Evolutionary conservation across 768 basidiomycete genomes (phyloP).

Genomic region (Myochromella boudieri): DNA sequence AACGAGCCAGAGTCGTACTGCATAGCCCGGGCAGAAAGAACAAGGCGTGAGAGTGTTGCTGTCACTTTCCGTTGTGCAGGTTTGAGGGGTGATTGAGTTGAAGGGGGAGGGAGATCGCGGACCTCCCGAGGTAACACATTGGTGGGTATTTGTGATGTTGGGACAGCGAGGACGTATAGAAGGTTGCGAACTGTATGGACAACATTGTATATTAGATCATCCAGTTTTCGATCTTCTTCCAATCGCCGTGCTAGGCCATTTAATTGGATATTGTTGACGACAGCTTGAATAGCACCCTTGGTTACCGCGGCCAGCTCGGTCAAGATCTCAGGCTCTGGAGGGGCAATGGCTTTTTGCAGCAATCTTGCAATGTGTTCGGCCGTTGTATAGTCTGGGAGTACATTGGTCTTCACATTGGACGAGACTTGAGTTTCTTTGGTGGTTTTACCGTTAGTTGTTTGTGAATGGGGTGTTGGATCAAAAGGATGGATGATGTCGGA

Average conservation of each 20-base stretch:
- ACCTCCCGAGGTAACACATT: slow-evolving; percentile 50
- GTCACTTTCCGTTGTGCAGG: slow-evolving; percentile 84
- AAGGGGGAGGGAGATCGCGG: slow-evolving; percentile 43
- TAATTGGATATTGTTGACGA: slow-evolving; percentile 59
- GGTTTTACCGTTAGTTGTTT: slow-evolving; percentile 27
- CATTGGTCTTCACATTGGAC: slow-evolving; percentile 18
- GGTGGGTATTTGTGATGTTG: slow-evolving; percentile 59
- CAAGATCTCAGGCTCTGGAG: slow-evolving; percentile 57
- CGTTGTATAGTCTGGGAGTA: slow-evolving; percentile 53
- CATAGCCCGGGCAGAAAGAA: slow-evolving; percentile 88
- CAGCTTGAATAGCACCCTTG: slow-evolving; percentile 58
- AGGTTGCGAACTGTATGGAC: slow-evolving; percentile 78
- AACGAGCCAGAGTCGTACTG: slow-evolving; percentile 74
- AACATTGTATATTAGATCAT: slow-evolving; percentile 58
- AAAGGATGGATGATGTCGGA: slow-evolving; percentile 68
- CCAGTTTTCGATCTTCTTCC: slow-evolving; percentile 60
- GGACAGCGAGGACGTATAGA: slow-evolving; percentile 64
- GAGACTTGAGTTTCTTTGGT: slow-evolving; percentile 13
- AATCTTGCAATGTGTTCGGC: slow-evolving; percentile 68
- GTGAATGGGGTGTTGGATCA: slow-evolving; percentile 29
- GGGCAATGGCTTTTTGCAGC: slow-evolving; percentile 58
- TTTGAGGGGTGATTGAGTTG: slow-evolving; percentile 64
- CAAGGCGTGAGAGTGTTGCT: slow-evolving; percentile 85
- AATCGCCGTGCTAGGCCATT: slow-evolving; percentile 41
- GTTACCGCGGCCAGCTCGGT: slow-evolving; percentile 61